These are phyloP conservation scores for Zoysia japonica DNA, from an alignment of 176 grass and related monocot genomes.

Conservation along the genomic window DNA sequence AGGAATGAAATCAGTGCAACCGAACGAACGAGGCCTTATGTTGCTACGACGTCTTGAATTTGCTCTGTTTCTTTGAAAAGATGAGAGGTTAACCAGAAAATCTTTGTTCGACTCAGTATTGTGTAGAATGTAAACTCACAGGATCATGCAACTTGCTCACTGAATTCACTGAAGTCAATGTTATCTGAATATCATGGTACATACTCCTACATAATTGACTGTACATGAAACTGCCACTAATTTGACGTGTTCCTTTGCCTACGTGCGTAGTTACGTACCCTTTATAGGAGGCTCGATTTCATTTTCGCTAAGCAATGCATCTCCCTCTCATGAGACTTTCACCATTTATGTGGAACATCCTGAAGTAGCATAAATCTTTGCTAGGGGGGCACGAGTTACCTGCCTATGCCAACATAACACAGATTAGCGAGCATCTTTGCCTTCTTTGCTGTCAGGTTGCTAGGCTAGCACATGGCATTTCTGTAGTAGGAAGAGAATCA, in stretches of 20 bases:
- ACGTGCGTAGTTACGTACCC: background rate
- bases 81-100: background rate
- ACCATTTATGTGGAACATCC: background rate
- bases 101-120: background rate
- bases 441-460: background rate
- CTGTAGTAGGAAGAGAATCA: background rate
- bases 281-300: background rate
- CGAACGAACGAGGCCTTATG: background rate
- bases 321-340: background rate
- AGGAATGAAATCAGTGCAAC: no score
- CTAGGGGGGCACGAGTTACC: background rate
- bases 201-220: background rate
- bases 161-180: background rate
- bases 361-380: background rate
- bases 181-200: slow-evolving; percentile 6
- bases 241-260: background rate
- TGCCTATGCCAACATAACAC: slow-evolving; percentile 6
- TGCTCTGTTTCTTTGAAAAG: background rate
- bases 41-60: background rate
- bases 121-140: background rate
- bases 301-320: background rate
- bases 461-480: background rate
- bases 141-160: background rate
- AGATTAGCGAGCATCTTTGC: background rate
- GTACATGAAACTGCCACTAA: background rate